Evolutionary conservation across 1,284 basidiomycete genomes (phyloP), one percentile per base, ranked within the genome.

Genomic region (Kwoniella shivajii): DNA sequence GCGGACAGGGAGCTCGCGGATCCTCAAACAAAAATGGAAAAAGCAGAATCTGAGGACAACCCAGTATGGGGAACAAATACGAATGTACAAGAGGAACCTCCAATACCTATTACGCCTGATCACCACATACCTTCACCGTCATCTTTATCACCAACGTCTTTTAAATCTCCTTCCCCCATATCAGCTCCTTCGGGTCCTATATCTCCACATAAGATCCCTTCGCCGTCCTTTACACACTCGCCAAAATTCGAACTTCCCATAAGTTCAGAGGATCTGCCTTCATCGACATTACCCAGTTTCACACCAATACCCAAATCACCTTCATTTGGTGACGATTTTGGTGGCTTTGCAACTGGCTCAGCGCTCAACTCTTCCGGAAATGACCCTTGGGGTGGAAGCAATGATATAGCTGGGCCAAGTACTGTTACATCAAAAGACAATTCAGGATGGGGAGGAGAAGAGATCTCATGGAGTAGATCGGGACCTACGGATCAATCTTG

Each of bases 241-340:
- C 26, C 18, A 30, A 29, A 29, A 6, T 45, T 45, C 43, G 24
- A 14, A 9, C 9, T 10, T 10, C 34, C 10, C 26, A 24, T 6
- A 29, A 16, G 26, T 30, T 29, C 4, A 20, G 51, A 27, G 6
- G 30, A 27, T 26, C 27, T 18, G 24, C 38, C 18, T 10, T n/a
- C 26, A 6, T 47, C 20, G 1, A 24, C 31, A 9, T 22, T 33
- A 7, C 6, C 41, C 5, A 34, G 18, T 31, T 27, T 26, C 16
- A 42, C 5, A 37, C 22, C 43, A 6, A 26, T 67, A 38, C 65
- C 67, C 5, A 61, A 57, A 37, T 69, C 69, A 9, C 60, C 67
- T 11, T 64, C 63, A 2, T 67, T 72, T 44, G 66, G 65, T 2
- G 67, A 70, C 24, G 66, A 64, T 6, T 69, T 72, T 57, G 67